These are phyloP conservation scores for Diaporthe destruens DNA, from an alignment of 2,329 filamentous ascomycete genomes.

Conservation along the genomic window DNA sequence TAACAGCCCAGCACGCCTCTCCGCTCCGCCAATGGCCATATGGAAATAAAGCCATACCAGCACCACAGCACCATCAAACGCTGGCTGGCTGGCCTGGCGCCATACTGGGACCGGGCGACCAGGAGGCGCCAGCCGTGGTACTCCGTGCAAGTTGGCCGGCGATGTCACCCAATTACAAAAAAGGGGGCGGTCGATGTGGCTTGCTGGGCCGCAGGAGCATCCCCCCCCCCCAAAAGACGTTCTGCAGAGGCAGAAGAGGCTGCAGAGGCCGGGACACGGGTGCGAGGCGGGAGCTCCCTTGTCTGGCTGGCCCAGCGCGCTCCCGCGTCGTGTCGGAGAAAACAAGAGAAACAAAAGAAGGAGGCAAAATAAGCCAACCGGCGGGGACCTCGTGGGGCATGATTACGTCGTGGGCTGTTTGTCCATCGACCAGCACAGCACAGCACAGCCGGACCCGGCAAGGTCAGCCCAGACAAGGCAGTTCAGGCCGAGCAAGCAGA, in stretches of 20 bases:
- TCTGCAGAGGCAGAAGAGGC: background rate
- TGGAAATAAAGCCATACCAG: constrained; percentile 3
- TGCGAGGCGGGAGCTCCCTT: constrained; percentile 29
- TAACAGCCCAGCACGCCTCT: background rate
- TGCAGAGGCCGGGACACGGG: constrained; percentile 15
- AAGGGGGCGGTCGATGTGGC: constrained; percentile 31
- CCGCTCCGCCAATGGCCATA: constrained; percentile 17
- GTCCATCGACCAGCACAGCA: constrained; percentile 1
- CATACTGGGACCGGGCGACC: background rate
- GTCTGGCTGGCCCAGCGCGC: constrained; percentile 22
- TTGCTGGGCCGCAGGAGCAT: constrained; percentile 26
- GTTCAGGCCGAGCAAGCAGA: background rate
- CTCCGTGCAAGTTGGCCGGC: constrained; percentile 20
- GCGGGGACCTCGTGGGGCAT: constrained; percentile 32
- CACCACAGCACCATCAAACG: background rate
- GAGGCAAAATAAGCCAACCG: background rate
- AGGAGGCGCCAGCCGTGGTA: constrained; percentile 24
- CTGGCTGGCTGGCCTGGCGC: constrained; percentile 3
- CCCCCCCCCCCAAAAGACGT: background rate
- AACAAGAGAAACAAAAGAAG: constrained; percentile 17
- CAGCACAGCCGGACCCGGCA: constrained; percentile 13
- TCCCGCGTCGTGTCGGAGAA: constrained; percentile 25
- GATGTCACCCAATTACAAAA: constrained; percentile 35
- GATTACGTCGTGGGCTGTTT: constrained; percentile 22
- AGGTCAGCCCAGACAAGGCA: background rate